Base-by-base conservation (phyloP, 2,329 filamentous ascomycete species). In the Rutstroemia sydowiana region DNA sequence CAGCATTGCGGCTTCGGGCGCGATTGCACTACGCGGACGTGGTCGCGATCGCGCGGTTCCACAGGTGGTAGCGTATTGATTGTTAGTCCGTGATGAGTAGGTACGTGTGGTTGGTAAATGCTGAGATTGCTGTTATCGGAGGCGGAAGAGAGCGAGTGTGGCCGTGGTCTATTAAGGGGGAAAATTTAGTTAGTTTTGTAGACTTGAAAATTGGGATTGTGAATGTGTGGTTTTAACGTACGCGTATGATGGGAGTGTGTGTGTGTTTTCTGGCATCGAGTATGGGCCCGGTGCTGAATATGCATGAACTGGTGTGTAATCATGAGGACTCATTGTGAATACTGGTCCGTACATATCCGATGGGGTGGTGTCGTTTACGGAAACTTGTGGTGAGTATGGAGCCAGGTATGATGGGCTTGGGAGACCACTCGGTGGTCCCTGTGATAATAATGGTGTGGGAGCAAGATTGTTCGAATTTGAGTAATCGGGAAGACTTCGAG, bases 1-100 rank as follows among this genome's bases (percentile, higher is more conserved):
- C 88, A 97, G 70, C 92, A 96, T 67, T 95, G 89, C 42, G 91
- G 90, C 71, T 95, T 95, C n/a, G 89, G 89, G 58, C 87, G 79
- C 61, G 82, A 84, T 67, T 87, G 85, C 16, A 90, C 76, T 14
- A 90, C 81, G 54, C 87, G 77, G 36, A 88, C 82, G 58, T 81
- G 68, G 44, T 70, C 70, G 23, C 26, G 68, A 43, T 70, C 70
- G 23, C 26, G 46, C 14, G 32, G 39, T 2, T 52, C 50, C 32
- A 51, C 41, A 6, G 48, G 48, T 32, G 48, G 42, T 2, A 34
- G 42, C 9, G 48, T 40, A 18, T 9, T 18, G 2, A 39, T 16
- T 6, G 32, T 30, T 6, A 44, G 48, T 3, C 41, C 23, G 23
- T 26, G 41, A 5, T 26, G 41, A 5, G 48, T 21, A 26, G 45